Evolutionary conservation across 805 yeast species (phyloP), one percentile per base, ranked within the genome.

Genomic region (Myxozyma lipomycoides): DNA sequence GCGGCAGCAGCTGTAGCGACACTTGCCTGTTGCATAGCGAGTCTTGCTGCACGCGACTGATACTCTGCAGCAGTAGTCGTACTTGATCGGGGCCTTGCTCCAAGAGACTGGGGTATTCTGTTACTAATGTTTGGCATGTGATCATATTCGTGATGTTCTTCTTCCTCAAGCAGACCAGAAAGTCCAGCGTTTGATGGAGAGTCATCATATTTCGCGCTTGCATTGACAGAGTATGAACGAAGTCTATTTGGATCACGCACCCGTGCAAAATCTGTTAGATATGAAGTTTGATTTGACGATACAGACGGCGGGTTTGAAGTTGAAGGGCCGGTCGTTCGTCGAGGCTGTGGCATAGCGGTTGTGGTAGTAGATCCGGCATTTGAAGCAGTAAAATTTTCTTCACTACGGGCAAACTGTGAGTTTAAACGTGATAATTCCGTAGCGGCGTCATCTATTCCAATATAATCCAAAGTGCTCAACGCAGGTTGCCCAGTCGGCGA

Each of bases 1-100:
- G 49, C 54, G 39, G 48, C 32, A n/a, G 49, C 39, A 24, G 56
- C 30, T 7, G 69, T 58, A 24, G 64, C 54, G 55, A 67, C 54
- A 48, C 40, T 44, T 5, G 40, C 18, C 28, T 51, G 47, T 24
- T 48, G 52, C 41, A 57, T 19, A 46, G 56, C 43, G n/a, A n/a
- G n/a, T n/a, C n/a, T n/a, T n/a, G n/a, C n/a, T n/a, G n/a, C n/a
- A 28, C 15, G 52, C 45, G 34, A 44, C 58, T 28, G 53, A 51
- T 34, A 51, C 41, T 56, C 62, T n/a, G 46, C 62, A 18, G 56
- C 51, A 25, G 44, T 46, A 3, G 56, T 51, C 0, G 58, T 54
- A 19, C 53, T 49, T 5, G 59, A 52, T 3, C 59, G 52, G 10
- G 57, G 59, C 3, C 59, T 35, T 6, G 52, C 36, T n/a, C 39